Percentiles rank a stretch among this genome's conserved stretches.
Conservation (phyloP, 2,329 filamentous ascomycete species). For the Ceratocystis ficicola region DNA sequence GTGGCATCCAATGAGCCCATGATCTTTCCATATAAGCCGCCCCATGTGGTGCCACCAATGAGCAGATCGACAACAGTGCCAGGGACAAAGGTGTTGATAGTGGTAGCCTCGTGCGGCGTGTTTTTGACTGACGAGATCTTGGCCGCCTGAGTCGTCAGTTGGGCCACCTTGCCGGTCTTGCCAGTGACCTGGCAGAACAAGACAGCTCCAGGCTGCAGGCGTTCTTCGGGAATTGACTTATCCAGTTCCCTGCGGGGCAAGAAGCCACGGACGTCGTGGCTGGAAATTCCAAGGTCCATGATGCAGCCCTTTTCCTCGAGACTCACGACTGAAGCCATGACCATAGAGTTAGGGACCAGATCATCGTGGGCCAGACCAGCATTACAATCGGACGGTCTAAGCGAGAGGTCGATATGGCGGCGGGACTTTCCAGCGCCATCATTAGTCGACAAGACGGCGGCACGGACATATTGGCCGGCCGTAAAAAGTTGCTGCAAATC, state of each 20-base stretch:
- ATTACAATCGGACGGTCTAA: constrained; percentile 70
- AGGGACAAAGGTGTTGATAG: constrained; percentile 79
- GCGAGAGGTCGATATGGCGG: constrained; percentile 74
- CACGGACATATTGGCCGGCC: constrained; percentile 78
- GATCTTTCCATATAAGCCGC: constrained; percentile 77
- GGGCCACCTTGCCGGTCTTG: constrained; percentile 70
- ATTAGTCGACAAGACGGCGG: constrained; percentile 63
- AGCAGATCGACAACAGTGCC: constrained; percentile 83
- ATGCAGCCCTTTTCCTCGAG: constrained; percentile 93
- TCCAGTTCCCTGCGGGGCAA: constrained; percentile 74
- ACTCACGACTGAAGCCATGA: constrained; percentile 80
- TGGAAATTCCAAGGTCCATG: constrained; percentile 75
- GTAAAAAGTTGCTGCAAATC: constrained; percentile 65
- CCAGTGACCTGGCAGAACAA: constrained; percentile 71
- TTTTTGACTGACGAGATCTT: constrained; percentile 56
- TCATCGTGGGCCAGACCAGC: constrained; percentile 59
- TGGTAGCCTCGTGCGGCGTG: constrained; percentile 63
- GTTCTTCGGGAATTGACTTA: constrained; percentile 47
- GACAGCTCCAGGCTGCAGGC: constrained; percentile 70
- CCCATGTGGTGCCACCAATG: constrained; percentile 59
- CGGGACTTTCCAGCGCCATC: constrained; percentile 51
- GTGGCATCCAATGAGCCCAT: constrained; percentile 86
- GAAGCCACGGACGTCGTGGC: constrained; percentile 62
- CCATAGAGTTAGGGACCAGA: constrained; percentile 59
- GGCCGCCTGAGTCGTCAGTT: constrained; percentile 63